Conservation (phyloP, 352 stramenopile species). For the Pythium phragmitis region DNA sequence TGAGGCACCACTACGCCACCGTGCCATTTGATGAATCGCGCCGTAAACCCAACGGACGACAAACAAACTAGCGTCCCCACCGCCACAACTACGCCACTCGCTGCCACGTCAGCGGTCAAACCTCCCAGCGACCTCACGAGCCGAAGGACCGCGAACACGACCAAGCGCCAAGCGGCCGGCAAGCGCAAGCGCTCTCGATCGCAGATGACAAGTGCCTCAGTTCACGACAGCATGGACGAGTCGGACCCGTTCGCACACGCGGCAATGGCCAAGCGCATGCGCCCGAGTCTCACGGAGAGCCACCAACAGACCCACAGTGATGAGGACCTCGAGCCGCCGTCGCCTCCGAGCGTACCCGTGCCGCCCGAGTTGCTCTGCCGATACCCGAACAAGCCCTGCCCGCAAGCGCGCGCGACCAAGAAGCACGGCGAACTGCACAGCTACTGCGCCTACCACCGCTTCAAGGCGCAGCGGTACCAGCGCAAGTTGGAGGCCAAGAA, state of each 20-base stretch:
- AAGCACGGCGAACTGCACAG: conserved; percentile 55
- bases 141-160: background rate
- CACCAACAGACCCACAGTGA: conserved; percentile 10
- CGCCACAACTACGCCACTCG: background rate
- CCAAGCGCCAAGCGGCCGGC: conserved; percentile 1
- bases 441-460: conserved; percentile 52
- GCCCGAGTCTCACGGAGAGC: conserved; percentile 6
- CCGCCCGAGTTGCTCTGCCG: conserved; percentile 52
- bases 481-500: conserved; percentile 27
- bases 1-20: background rate
- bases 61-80: background rate
- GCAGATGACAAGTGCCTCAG: conserved; percentile 11
- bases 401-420: conserved; percentile 44
- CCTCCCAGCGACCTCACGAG: background rate
- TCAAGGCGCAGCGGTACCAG: conserved; percentile 47
- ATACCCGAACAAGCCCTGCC: conserved; percentile 53
- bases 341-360: conserved; percentile 18
- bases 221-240: conserved; percentile 10
- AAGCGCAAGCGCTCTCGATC: conserved; percentile 19
- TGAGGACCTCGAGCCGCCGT: conserved; percentile 16
- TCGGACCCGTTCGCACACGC: background rate
- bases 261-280: conserved; percentile 7
- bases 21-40: conserved; percentile 10
- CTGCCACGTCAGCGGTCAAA: conserved; percentile 6
- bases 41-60: background rate